Conservation (phyloP, 108 stramenopile genomes). For the Cyclotella cryptica region DNA sequence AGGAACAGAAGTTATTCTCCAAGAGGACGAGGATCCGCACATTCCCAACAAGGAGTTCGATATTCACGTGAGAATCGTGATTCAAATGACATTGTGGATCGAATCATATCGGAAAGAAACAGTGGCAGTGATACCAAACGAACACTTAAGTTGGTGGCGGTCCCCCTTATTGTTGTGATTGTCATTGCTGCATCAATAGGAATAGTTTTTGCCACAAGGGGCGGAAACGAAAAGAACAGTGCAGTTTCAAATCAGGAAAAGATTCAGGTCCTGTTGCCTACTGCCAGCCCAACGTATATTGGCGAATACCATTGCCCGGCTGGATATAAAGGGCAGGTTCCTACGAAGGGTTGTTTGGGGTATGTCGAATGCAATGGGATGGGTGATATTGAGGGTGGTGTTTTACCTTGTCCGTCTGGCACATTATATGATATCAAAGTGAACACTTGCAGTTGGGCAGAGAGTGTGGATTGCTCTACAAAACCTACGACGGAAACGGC, state of each 20-base stretch:
- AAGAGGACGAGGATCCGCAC: not conserved
- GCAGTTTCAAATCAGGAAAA: not conserved
- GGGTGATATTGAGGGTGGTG: not conserved
- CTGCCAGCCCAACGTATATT: conserved; percentile 32
- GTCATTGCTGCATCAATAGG: conserved; percentile 11
- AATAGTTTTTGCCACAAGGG: conserved; percentile 18
- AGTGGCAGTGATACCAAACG: conserved; percentile 4
- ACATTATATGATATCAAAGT: conserved; percentile 40
- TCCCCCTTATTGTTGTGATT: conserved; percentile 18
- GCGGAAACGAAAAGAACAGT: not conserved
- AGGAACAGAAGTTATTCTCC: not conserved
- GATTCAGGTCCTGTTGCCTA: conserved; percentile 26
- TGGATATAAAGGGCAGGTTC: conserved; percentile 23
- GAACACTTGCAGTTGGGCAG: conserved; percentile 31
- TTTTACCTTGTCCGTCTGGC: conserved; percentile 19
- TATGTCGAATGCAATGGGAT: conserved; percentile 34
- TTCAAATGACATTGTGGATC: conserved; percentile 4
- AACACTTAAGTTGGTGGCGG: conserved; percentile 23
- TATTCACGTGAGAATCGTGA: not conserved
- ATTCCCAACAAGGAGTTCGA: not conserved
- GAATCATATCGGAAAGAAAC: not conserved
- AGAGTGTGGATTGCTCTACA: conserved; percentile 38
- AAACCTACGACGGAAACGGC: not conserved
- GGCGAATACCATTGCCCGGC: conserved; percentile 36
- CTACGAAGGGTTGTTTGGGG: conserved; percentile 39